Evolutionary conservation across 306 rosid genomes (phyloP).

Genomic region (Coriaria nepalensis): DNA sequence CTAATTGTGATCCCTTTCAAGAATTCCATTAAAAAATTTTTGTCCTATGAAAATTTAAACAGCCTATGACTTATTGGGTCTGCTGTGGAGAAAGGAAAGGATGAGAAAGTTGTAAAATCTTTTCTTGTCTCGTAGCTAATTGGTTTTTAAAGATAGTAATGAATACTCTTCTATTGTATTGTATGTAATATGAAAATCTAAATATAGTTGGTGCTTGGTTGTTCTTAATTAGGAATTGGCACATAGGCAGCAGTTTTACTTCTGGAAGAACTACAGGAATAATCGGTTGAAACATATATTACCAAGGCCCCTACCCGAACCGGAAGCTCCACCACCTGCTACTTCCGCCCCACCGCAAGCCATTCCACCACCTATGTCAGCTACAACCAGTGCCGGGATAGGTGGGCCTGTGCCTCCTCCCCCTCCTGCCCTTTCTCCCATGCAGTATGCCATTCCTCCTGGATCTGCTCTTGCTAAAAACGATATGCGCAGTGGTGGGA

Average conservation of each 20-base stretch:
- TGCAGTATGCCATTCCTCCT: slow-evolving; percentile 56
- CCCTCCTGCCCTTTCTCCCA: slow-evolving; percentile 53
- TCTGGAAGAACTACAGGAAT: slow-evolving; percentile 93
- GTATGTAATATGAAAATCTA: neutral
- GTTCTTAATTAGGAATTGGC: slow-evolving; percentile 51
- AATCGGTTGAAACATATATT: slow-evolving; percentile 81
- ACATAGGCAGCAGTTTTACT: slow-evolving; percentile 93
- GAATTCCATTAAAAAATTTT: neutral
- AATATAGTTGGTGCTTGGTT: slow-evolving; percentile 1
- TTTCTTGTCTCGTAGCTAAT: no score
- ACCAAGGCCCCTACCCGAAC: slow-evolving; percentile 75
- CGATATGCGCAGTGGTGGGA: slow-evolving; percentile 56
- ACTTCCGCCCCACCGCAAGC: slow-evolving; percentile 38
- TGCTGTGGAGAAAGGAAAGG: no score
- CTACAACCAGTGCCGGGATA: slow-evolving; percentile 32
- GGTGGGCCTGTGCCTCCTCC: slow-evolving; percentile 18
- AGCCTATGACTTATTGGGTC: no score
- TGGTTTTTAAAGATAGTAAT: no score
- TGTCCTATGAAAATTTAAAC: neutral
- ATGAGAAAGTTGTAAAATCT: no score
- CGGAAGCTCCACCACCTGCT: slow-evolving; percentile 39
- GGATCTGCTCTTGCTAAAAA: slow-evolving; percentile 49
- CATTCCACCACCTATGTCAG: slow-evolving; percentile 41
- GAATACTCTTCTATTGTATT: neutral
- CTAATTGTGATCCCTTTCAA: no score